A percentile compares a stretch with the other conserved stretches of the same genome.
Evolutionary conservation across 306 rosid species (phyloP).

Genomic region (Fragaria iinumae): DNA sequence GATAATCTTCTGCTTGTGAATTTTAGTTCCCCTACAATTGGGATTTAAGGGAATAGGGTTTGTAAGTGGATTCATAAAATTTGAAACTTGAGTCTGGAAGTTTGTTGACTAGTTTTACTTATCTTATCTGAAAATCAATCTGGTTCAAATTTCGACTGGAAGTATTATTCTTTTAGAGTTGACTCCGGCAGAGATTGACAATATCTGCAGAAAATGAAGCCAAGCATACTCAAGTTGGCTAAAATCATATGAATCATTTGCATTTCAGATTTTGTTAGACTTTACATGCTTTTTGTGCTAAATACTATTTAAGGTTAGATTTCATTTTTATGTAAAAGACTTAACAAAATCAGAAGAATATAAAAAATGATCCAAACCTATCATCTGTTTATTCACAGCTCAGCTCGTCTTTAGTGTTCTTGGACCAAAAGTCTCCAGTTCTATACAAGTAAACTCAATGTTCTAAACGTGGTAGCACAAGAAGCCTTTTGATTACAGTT

Average conservation of each 20-base stretch:
- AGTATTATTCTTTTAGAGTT: not conserved
- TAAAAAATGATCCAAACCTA: not conserved
- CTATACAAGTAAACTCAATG: not conserved
- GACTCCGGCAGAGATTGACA: not conserved
- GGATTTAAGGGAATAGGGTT: not conserved
- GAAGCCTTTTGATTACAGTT: not conserved
- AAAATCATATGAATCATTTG: not conserved
- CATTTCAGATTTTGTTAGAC: not conserved
- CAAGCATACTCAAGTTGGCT: not conserved
- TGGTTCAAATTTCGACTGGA: not conserved
- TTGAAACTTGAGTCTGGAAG: not conserved
- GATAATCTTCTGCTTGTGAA: not conserved
- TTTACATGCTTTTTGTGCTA: not conserved
- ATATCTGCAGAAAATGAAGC: not conserved
- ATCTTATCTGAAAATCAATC: not conserved
- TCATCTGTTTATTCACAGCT: not conserved
- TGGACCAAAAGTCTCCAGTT: not conserved
- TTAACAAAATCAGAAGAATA: not conserved
- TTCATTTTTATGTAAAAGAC: not conserved
- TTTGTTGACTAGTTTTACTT: not conserved
- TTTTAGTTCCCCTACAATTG: not conserved
- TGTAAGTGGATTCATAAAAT: not conserved
- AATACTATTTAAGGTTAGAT: not conserved
- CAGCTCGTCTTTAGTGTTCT: not conserved
- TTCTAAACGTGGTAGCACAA: not conserved